A percentile compares a stretch with the other conserved stretches of the same genome.
Evolutionary conservation across 2,329 filamentous ascomycete species (phyloP).

Genomic region (Pezicula neosporulosa): DNA sequence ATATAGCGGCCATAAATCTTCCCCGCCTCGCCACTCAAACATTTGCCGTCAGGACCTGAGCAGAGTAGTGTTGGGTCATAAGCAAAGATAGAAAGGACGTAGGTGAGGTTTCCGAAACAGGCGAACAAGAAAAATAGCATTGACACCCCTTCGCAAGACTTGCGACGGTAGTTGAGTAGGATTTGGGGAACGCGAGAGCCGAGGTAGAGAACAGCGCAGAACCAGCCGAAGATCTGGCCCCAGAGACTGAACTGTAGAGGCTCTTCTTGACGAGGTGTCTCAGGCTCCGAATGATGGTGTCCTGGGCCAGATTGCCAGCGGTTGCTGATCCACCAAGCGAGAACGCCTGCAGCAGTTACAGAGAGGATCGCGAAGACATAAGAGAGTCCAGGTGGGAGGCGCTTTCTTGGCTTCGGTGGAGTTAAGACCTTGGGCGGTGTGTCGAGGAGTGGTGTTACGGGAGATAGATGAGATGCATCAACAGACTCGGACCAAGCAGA

Average conservation of each 20-base stretch:
- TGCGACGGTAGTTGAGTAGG: conserved; percentile 85
- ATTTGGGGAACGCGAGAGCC: conserved; percentile 87
- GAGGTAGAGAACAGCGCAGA: conserved; percentile 87
- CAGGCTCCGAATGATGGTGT: conserved; percentile 9
- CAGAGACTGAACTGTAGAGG: conserved; percentile 65
- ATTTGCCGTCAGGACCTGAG: conserved; percentile 36
- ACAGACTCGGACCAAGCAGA: conserved; percentile 57
- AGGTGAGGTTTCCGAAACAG: conserved; percentile 91
- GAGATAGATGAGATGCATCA: conserved; percentile 68
- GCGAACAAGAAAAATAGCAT: conserved; percentile 97
- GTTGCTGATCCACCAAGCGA: conserved; percentile 79
- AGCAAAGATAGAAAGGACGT: conserved; percentile 86
- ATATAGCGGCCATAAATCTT: conserved; percentile 77
- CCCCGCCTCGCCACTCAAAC: conserved; percentile 61
- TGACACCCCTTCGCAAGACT: conserved; percentile 89
- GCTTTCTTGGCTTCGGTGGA: conserved; percentile 42
- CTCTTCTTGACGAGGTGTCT: conserved; percentile 35
- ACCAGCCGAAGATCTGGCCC: conserved; percentile 90
- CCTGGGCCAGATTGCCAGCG: conserved; percentile 27
- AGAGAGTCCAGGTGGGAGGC: conserved; percentile 60
- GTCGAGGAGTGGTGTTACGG: conserved; percentile 75
- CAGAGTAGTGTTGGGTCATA: conserved; percentile 69
- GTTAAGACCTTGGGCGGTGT: conserved; percentile 33
- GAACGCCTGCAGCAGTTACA: conserved; percentile 77
- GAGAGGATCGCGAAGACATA: conserved; percentile 74